Percentiles rank a stretch among this genome's conserved stretches.
Evolutionary conservation across 108 stramenopile genomes (phyloP).

Genomic region (Pseudonitzschia pungens): DNA sequence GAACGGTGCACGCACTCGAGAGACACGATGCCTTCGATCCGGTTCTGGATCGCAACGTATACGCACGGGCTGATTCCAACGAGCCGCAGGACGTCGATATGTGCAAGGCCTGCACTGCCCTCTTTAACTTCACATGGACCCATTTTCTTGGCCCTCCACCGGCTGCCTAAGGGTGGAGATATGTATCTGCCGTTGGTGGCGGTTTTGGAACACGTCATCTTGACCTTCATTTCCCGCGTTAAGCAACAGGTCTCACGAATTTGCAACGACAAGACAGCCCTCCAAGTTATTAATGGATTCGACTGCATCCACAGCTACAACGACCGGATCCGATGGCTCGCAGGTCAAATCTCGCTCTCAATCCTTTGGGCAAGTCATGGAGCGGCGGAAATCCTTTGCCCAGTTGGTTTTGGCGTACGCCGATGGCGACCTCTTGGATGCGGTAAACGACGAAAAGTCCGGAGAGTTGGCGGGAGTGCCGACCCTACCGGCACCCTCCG

Average conservation of each 20-base stretch:
- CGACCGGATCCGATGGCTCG: slow-evolving; percentile 14
- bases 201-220: slow-evolving; percentile 81
- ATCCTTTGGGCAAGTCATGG: slow-evolving; percentile 57
- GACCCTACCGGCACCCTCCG: slow-evolving; percentile 54
- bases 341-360: slow-evolving; percentile 10
- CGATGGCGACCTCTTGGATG: slow-evolving; percentile 65
- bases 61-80: slow-evolving; percentile 61
- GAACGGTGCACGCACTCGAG: slow-evolving; percentile 78
- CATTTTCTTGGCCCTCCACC: slow-evolving; percentile 81
- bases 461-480: slow-evolving; percentile 36
- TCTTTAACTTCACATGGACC: slow-evolving; percentile 77
- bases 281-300: slow-evolving; percentile 61
- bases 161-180: slow-evolving; percentile 79
- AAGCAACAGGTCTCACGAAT: slow-evolving; percentile 70
- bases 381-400: slow-evolving; percentile 67
- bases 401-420: slow-evolving; percentile 68
- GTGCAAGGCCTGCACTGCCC: slow-evolving; percentile 76
- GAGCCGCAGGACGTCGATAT: slow-evolving; percentile 83
- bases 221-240: slow-evolving; percentile 87
- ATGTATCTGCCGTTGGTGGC: slow-evolving; percentile 84
- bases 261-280: slow-evolving; percentile 66
- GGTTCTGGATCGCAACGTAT: slow-evolving; percentile 61
- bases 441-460: slow-evolving; percentile 38
- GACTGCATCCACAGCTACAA: slow-evolving; percentile 5
- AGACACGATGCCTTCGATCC: slow-evolving; percentile 84